These are phyloP conservation scores for Microcos paniculata DNA, from an alignment of 345 rosid species.

Conservation along the genomic window DNA sequence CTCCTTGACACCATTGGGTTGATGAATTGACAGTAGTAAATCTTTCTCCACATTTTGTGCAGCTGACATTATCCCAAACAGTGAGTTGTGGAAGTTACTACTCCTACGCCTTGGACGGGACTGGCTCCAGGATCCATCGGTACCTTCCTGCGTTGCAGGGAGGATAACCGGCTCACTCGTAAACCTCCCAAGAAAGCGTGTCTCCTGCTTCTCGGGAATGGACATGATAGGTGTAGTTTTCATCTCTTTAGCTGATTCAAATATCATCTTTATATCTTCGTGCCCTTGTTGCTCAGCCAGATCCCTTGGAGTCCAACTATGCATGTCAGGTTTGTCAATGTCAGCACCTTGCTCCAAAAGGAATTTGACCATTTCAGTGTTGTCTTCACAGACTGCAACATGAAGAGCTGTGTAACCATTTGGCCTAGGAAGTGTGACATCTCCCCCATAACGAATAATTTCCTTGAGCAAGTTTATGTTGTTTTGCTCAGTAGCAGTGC, in stretches of 20 bases:
- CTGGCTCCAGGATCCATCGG: slow-evolving; percentile 49
- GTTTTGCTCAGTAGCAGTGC: slow-evolving; percentile 71
- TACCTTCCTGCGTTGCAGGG: slow-evolving; percentile 28
- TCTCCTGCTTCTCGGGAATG: slow-evolving; percentile 51
- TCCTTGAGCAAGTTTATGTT: slow-evolving; percentile 59
- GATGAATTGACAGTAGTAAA: slow-evolving; percentile 28
- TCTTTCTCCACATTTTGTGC: slow-evolving; percentile 47
- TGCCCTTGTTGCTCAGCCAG: slow-evolving; percentile 91
- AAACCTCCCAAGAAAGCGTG: slow-evolving; percentile 56
- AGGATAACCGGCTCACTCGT: slow-evolving; percentile 70
- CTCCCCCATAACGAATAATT: slow-evolving; percentile 52
- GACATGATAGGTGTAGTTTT: slow-evolving; percentile 34
- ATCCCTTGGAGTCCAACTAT: slow-evolving; percentile 66
- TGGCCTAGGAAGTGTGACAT: slow-evolving; percentile 47
- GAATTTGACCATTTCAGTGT: slow-evolving; percentile 61
- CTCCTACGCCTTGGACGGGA: slow-evolving; percentile 55
- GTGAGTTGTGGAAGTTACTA: slow-evolving; percentile 64
- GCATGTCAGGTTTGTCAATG: slow-evolving; percentile 54
- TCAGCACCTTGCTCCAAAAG: slow-evolving; percentile 69
- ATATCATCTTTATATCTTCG: slow-evolving; percentile 61
- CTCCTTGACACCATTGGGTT: background rate
- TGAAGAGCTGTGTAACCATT: slow-evolving; percentile 78
- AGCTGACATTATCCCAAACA: slow-evolving; percentile 71
- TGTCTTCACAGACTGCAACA: slow-evolving; percentile 75
- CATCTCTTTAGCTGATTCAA: slow-evolving; percentile 37